A percentile compares a stretch with the other conserved stretches of the same genome.
These are phyloP conservation scores for Lentinula boryana DNA, from an alignment of 768 basidiomycete genomes.

Conservation along the genomic window DNA sequence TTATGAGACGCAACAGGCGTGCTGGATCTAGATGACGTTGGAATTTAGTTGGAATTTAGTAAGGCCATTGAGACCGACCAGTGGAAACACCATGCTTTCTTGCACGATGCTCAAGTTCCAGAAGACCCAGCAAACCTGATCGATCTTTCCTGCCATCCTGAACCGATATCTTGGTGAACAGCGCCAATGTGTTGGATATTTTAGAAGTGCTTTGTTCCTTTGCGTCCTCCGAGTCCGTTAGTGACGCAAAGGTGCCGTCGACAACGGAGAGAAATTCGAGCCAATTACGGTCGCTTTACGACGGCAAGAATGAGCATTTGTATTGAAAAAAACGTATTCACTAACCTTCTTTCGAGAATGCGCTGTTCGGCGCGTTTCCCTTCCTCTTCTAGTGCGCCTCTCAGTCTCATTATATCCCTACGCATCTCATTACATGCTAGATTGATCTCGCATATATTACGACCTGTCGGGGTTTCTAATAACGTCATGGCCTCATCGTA, in stretches of 20 bases:
- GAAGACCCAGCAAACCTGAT: conserved; percentile 62
- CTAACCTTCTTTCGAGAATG: conserved; percentile 54
- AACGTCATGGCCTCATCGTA: conserved; percentile 67
- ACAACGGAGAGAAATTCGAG: conserved; percentile 73
- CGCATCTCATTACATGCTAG: conserved; percentile 72
- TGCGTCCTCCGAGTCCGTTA: conserved; percentile 26
- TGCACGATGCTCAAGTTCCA: conserved; percentile 70
- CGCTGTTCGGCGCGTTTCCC: conserved; percentile 51
- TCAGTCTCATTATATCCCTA: conserved; percentile 59
- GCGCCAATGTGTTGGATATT: conserved; percentile 36
- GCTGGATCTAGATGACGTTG: conserved; percentile 31
- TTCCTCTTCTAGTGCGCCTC: conserved; percentile 56
- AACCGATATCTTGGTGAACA: conserved; percentile 54
- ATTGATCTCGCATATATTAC: conserved; percentile 61
- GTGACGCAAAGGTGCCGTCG: conserved; percentile 53
- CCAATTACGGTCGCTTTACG: conserved; percentile 75
- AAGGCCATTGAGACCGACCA: conserved; percentile 23
- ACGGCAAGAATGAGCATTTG: not conserved
- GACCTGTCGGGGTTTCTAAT: conserved; percentile 64
- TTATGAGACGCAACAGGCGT: conserved; percentile 42
- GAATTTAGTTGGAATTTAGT: not conserved
- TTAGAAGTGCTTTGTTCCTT: conserved; percentile 31
- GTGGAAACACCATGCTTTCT: conserved; percentile 39
- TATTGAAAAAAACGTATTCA: conserved; percentile 15
- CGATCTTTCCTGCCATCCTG: conserved; percentile 70